These are phyloP conservation scores for Candida germanica DNA, from an alignment of 805 yeast species.

Conservation along the genomic window DNA sequence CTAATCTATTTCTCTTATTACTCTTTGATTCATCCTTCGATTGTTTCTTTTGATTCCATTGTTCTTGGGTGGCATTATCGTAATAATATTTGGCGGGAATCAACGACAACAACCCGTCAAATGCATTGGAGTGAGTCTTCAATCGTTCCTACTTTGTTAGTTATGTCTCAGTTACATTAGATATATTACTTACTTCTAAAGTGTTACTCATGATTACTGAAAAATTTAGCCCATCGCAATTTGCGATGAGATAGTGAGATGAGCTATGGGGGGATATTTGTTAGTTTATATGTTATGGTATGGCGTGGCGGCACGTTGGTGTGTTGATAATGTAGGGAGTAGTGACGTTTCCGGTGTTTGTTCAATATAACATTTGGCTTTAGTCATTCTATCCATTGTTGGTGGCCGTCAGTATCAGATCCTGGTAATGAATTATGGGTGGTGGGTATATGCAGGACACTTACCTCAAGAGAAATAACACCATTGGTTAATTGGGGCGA, in stretches of 20 bases:
- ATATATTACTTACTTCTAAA: slow-evolving; percentile 49
- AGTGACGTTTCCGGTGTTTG: too few species aligned
- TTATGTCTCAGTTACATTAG: slow-evolving; percentile 4
- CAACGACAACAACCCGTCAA: slow-evolving; percentile 82
- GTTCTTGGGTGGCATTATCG: slow-evolving; percentile 84
- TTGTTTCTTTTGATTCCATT: slow-evolving; percentile 86
- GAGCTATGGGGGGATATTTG: too few species aligned
- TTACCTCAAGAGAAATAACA: too few species aligned
- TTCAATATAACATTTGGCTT: too few species aligned
- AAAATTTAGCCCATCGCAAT: slow-evolving; percentile 10
- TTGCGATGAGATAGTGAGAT: neutral
- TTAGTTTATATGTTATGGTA: too few species aligned
- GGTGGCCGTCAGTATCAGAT: too few species aligned
- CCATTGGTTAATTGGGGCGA: too few species aligned
- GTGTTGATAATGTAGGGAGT: too few species aligned
- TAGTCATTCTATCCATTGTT: too few species aligned
- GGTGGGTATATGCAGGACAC: too few species aligned
- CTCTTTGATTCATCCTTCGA: slow-evolving; percentile 58
- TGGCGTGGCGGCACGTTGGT: too few species aligned
- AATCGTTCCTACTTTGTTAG: slow-evolving; percentile 59
- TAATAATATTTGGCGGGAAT: slow-evolving; percentile 94
- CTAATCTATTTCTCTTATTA: slow-evolving; percentile 68
- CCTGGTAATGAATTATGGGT: too few species aligned
- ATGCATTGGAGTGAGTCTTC: slow-evolving; percentile 75
- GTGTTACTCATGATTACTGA: slow-evolving; percentile 48